phyloP scores from a whole-genome alignment of 2,329 filamentous ascomycete species.

The Colletotrichum sp. region DNA sequence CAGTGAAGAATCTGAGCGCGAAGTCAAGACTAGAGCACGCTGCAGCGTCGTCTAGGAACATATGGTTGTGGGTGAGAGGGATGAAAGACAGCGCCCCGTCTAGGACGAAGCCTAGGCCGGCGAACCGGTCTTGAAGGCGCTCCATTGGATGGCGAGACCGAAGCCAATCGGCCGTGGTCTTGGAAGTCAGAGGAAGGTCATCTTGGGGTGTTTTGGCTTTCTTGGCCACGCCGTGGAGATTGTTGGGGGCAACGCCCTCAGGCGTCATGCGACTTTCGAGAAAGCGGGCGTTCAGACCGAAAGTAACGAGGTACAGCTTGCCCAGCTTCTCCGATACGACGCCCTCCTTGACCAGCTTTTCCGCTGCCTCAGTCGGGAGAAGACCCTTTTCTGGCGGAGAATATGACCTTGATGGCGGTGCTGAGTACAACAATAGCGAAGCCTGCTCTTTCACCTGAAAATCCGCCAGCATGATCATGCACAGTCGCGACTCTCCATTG shows the following conservation, averaged over 20 bases:
- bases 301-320: constrained; percentile 28
- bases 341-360: constrained; percentile 27
- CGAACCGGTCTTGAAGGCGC: constrained; percentile 35
- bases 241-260: constrained; percentile 48
- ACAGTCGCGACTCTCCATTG: constrained; percentile 39
- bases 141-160: constrained; percentile 27
- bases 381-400: constrained; percentile 28
- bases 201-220: constrained; percentile 39
- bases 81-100: constrained; percentile 49
- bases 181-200: constrained; percentile 31
- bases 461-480: constrained; percentile 48
- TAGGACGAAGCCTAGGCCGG: constrained; percentile 46
- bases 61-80: constrained; percentile 45
- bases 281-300: constrained; percentile 31
- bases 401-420: constrained; percentile 36
- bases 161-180: constrained; percentile 48
- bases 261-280: constrained; percentile 41
- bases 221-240: constrained; percentile 44
- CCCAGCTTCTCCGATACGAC: constrained; percentile 26
- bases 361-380: constrained; percentile 15
- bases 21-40: constrained; percentile 56
- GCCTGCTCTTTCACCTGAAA: constrained; percentile 47
- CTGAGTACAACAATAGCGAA: constrained; percentile 41
- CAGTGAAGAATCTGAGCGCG: constrained; percentile 47
- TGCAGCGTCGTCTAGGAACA: constrained; percentile 46